These are phyloP conservation scores for Pseudozyma pruni DNA, from an alignment of 1,284 basidiomycete genomes.

Conservation along the genomic window DNA sequence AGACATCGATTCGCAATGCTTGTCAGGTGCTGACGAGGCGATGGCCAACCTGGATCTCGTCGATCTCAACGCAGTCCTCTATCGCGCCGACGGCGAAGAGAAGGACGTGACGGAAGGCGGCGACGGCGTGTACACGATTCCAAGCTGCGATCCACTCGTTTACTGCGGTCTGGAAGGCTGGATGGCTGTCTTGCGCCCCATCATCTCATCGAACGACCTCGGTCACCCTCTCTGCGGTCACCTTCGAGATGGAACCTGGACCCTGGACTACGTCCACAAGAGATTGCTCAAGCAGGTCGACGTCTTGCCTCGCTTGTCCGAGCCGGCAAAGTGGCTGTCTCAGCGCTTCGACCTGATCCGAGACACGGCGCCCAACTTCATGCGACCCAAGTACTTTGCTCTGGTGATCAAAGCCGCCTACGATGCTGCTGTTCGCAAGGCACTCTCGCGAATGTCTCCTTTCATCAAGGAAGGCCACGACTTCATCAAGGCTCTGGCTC, in stretches of 20 bases:
- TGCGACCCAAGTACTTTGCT: constrained; percentile 65
- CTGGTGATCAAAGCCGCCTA: constrained; percentile 58
- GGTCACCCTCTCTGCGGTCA: constrained; percentile 62
- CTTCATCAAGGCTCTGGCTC: constrained; percentile 57
- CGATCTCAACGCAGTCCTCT: constrained; percentile 60
- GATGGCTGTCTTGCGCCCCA: constrained; percentile 50
- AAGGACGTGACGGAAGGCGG: constrained; percentile 56
- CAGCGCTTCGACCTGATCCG: constrained; percentile 61
- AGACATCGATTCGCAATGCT: constrained; percentile 53
- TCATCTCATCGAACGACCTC: constrained; percentile 58
- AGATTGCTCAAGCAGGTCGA: constrained; percentile 74
- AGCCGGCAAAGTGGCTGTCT: constrained; percentile 54
- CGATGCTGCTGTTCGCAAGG: constrained; percentile 51
- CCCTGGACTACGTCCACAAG: constrained; percentile 58
- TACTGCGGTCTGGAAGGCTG: constrained; percentile 64
- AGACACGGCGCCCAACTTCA: constrained; percentile 54
- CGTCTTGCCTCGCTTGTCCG: constrained; percentile 48
- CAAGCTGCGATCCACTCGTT: constrained; percentile 39
- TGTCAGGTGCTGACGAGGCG: constrained; percentile 54
- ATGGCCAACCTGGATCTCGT: constrained; percentile 53
- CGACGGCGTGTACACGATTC: constrained; percentile 58
- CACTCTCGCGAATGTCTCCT: constrained; percentile 52
- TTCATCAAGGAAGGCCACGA: constrained; percentile 59
- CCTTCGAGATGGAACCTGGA: constrained; percentile 60
- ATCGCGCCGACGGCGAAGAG: constrained; percentile 64